These are phyloP conservation scores for Teunomyces panamensis DNA, from an alignment of 805 yeast genomes.

Conservation along the genomic window DNA sequence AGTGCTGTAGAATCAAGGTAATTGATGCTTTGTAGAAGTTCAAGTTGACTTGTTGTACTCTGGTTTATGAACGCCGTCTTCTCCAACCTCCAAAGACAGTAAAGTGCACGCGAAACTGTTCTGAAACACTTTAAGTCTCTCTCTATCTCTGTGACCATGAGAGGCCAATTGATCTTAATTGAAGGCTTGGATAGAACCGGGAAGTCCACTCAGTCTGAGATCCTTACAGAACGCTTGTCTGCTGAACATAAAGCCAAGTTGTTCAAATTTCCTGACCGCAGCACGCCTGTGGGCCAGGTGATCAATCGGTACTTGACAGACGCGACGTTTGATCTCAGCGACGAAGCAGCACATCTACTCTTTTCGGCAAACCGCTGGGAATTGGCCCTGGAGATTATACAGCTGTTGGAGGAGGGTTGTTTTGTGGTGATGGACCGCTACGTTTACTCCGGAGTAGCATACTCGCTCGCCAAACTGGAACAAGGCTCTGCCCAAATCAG, in stretches of 20 bases:
- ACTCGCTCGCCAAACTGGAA: constrained; percentile 77
- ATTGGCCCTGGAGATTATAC: constrained; percentile 44
- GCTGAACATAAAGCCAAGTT: constrained; percentile 28
- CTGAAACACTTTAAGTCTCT: too few species aligned
- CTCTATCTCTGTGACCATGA: constrained; percentile 11
- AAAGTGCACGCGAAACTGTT: too few species aligned
- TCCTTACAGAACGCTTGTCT: constrained; percentile 21
- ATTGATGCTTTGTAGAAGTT: background rate
- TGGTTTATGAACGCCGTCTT: too few species aligned
- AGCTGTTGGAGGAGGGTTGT: constrained; percentile 48
- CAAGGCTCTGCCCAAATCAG: constrained; percentile 18
- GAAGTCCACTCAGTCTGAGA: constrained; percentile 74
- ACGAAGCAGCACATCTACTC: constrained; percentile 79
- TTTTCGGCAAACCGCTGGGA: constrained; percentile 98
- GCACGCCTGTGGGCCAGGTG: constrained; percentile 75
- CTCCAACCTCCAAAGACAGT: too few species aligned
- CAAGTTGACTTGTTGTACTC: background rate
- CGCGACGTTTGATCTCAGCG: constrained; percentile 50
- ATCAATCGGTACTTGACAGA: constrained; percentile 71
- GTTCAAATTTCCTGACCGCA: constrained; percentile 83
- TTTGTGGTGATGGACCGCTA: constrained; percentile 80
- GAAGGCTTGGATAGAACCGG: constrained; percentile 97
- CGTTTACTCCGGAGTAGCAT: constrained; percentile 90
- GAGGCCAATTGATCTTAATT: constrained; percentile 77
- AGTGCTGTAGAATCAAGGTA: background rate